A percentile compares a stretch with the other conserved stretches of the same genome.
Conservation (phyloP, 345 rosid species). For the Populus euphratica region DNA sequence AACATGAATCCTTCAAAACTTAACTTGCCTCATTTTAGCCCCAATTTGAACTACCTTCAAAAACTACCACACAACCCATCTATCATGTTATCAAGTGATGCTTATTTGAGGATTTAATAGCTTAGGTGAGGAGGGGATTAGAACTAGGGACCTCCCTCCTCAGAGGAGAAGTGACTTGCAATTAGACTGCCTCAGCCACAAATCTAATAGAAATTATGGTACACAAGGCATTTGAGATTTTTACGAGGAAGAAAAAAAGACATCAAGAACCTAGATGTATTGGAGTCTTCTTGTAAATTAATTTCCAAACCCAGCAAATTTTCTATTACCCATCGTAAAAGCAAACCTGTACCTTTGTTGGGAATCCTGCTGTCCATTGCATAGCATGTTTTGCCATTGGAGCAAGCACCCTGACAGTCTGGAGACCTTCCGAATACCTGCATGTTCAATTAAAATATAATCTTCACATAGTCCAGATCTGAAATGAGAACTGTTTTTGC, state of each 20-base stretch:
- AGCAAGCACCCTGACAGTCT: slow-evolving; percentile 81
- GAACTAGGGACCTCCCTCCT: not conserved
- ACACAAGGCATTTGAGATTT: not conserved
- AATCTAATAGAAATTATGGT: not conserved
- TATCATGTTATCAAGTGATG: not conserved
- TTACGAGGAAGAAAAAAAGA: not conserved
- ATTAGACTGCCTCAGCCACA: not conserved
- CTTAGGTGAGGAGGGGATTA: not conserved
- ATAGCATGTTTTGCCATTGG: slow-evolving; percentile 82
- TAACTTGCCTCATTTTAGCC: not conserved
- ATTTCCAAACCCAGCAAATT: not conserved
- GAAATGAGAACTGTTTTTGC: not conserved
- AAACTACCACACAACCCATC: not conserved
- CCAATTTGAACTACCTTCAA: not conserved
- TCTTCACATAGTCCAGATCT: too few relatives aligned
- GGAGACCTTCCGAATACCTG: slow-evolving; percentile 89
- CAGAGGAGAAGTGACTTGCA: not conserved
- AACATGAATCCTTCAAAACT: not conserved
- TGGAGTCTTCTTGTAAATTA: not conserved
- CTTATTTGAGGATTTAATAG: not conserved
- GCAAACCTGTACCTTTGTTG: slow-evolving; percentile 60
- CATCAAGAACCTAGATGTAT: not conserved
- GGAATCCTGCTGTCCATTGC: slow-evolving; percentile 90
- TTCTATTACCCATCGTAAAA: not conserved
- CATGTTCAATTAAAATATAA: slow-evolving; percentile 8